Conservation (phyloP, 2,329 filamentous ascomycete species). For the Sporothrix euskadiensis region DNA sequence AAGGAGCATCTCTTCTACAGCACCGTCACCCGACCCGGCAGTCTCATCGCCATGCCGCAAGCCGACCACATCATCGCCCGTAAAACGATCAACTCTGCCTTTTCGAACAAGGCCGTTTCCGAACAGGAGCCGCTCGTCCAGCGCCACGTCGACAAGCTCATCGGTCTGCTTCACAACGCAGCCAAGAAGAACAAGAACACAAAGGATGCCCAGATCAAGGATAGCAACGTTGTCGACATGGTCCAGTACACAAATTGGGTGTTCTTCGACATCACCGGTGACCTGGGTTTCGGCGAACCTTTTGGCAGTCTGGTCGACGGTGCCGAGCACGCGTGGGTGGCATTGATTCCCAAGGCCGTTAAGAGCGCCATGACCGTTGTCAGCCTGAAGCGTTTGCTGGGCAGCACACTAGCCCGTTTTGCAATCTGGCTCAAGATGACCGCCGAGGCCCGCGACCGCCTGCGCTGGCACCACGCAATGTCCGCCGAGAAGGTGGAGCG, state of each 20-base stretch:
- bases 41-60: slow-evolving; percentile 27
- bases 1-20: slow-evolving; percentile 29
- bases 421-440: neutral
- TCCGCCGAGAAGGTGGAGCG: slow-evolving; percentile 22
- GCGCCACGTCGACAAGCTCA: slow-evolving; percentile 26
- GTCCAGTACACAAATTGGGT: slow-evolving; percentile 44
- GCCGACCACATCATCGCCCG: slow-evolving; percentile 24
- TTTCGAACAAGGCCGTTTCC: slow-evolving; percentile 32
- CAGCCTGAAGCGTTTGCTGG: slow-evolving; percentile 20
- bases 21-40: neutral
- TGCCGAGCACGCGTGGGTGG: slow-evolving; percentile 36
- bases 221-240: slow-evolving; percentile 45
- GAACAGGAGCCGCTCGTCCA: slow-evolving; percentile 28
- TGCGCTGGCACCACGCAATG: slow-evolving; percentile 8
- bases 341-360: slow-evolving; percentile 36
- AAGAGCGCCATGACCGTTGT: slow-evolving; percentile 25
- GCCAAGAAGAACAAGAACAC: neutral
- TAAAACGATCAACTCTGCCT: slow-evolving; percentile 26
- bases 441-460: neutral
- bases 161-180: slow-evolving; percentile 24
- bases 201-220: neutral
- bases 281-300: slow-evolving; percentile 48
- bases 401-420: neutral
- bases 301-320: slow-evolving; percentile 42
- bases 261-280: slow-evolving; percentile 46